These are phyloP conservation scores for Lasiosphaeriaceae sp. DNA, from an alignment of 495 filamentous ascomycete species.

Conservation along the genomic window DNA sequence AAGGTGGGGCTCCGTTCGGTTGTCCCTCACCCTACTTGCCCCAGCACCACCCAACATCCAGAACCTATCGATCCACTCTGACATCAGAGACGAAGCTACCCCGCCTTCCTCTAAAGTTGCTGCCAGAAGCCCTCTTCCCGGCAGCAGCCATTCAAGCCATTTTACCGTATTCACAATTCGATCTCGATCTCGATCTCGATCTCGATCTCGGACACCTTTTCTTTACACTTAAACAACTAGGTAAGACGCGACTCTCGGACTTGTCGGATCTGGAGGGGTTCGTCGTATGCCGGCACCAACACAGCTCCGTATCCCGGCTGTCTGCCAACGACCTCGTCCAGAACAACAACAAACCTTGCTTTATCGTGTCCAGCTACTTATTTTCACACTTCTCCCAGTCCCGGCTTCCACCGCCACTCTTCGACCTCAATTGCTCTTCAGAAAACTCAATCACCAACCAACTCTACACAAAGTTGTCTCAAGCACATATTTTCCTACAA, in stretches of 20 bases:
- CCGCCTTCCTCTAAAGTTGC: constrained; percentile 11
- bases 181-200: no score
- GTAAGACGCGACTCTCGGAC: no score
- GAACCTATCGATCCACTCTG: not conserved
- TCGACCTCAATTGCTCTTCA: no score
- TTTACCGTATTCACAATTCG: no score
- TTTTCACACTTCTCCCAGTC: not conserved
- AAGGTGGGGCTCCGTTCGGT: no score
- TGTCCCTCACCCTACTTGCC: no score
- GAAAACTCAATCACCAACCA: not conserved
- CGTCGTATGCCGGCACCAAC: constrained; percentile 12
- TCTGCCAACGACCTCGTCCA: not conserved
- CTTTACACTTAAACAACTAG: no score
- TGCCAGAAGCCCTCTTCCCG: no score
- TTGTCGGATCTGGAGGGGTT: no score
- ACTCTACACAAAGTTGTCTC: not conserved
- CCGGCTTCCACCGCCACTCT: not conserved
- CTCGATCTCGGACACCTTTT: no score
- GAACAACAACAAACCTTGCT: constrained; percentile 1
- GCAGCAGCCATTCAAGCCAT: no score
- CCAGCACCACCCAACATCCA: no score
- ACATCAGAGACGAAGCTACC: constrained; percentile 25
- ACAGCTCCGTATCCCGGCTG: constrained; percentile 16
- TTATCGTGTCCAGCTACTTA: constrained; percentile 9
- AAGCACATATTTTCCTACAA: not conserved